Evolutionary conservation across 73 alveolate species (phyloP).

Genomic region (Paramecium octaurelia): DNA sequence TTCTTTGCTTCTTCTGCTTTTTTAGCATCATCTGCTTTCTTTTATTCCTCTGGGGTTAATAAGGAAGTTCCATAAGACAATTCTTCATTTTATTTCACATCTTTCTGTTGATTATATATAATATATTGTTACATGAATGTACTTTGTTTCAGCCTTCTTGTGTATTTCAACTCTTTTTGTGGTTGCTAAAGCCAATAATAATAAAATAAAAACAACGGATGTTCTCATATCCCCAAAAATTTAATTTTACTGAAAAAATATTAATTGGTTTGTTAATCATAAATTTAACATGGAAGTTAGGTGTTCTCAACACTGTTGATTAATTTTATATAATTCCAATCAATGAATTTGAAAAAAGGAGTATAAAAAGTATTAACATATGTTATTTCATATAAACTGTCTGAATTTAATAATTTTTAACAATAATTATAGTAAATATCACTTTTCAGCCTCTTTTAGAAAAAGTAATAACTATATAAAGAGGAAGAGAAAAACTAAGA

Average conservation of each 20-base stretch:
- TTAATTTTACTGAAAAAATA: neutral
- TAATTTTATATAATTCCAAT: neutral
- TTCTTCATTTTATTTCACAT: neutral
- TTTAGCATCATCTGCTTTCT: neutral
- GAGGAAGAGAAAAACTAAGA: no score
- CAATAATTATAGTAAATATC: neutral
- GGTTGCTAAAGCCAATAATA: neutral
- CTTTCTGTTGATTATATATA: neutral
- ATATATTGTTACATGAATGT: neutral
- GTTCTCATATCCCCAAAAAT: neutral
- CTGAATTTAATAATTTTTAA: neutral
- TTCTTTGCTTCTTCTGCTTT: neutral
- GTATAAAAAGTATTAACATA: neutral
- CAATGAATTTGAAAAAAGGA: neutral
- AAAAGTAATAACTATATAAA: no score
- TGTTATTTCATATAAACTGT: neutral
- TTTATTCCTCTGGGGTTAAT: neutral
- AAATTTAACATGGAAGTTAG: neutral
- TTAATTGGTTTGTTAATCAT: neutral
- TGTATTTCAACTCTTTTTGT: neutral
- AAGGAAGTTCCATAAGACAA: neutral
- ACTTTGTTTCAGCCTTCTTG: neutral
- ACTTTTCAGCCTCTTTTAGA: no score
- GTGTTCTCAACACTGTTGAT: neutral
- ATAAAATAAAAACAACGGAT: neutral